These are phyloP conservation scores for Bacidia gigantensis DNA, from an alignment of 495 filamentous ascomycete genomes.

Conservation along the genomic window DNA sequence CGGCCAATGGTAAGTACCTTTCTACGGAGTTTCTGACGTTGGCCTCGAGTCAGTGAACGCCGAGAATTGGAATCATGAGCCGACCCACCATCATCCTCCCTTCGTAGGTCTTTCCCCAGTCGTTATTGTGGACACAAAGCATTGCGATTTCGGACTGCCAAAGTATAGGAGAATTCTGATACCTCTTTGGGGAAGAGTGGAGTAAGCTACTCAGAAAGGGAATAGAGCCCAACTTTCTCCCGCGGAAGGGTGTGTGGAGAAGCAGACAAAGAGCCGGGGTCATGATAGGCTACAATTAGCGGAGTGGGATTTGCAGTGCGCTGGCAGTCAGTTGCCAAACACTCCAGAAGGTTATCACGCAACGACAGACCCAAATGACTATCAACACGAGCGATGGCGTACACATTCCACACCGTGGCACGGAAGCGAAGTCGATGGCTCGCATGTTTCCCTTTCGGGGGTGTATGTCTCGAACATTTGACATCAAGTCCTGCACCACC, in stretches of 20 bases:
- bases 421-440: neutral
- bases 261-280: neutral
- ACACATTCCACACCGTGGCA: neutral
- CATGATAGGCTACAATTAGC: slow-evolving; percentile 4
- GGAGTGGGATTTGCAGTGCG: slow-evolving; percentile 3
- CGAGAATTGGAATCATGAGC: neutral
- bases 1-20: neutral
- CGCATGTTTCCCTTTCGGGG: neutral
- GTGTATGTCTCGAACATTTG: slow-evolving; percentile 1
- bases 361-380: neutral
- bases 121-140: neutral
- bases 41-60: neutral
- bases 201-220: neutral
- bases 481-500: neutral
- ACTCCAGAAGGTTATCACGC: slow-evolving; percentile 1
- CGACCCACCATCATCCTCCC: no score
- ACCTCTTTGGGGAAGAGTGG: neutral
- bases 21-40: neutral
- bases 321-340: slow-evolving; percentile 3
- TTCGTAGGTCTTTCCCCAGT: neutral
- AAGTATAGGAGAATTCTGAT: neutral
- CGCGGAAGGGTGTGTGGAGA: slow-evolving; percentile 7
- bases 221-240: slow-evolving; percentile 1
- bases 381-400: neutral
- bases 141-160: neutral